Percentiles rank a stretch among this genome's conserved stretches.
Evolutionary conservation across 257 asterid species (phyloP).

Genomic region (Primulina huaijiensis): DNA sequence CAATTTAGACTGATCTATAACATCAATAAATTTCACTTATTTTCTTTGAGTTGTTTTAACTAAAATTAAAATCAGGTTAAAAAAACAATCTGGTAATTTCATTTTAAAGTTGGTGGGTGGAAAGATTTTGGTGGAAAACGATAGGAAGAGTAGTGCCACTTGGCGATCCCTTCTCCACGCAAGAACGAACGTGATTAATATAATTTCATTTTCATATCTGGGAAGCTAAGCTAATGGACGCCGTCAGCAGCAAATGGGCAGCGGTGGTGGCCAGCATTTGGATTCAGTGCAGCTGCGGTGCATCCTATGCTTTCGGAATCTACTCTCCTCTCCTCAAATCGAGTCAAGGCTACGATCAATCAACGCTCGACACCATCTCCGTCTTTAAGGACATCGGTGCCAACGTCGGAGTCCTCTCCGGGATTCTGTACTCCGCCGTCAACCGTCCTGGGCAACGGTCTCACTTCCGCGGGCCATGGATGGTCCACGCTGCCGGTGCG

Average conservation of each 20-base stretch:
- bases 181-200: too few relatives aligned
- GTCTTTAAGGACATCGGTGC: constrained; percentile 97
- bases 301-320: constrained; percentile 90
- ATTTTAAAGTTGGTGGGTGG: too few relatives aligned
- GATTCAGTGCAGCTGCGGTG: constrained; percentile 94
- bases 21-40: too few relatives aligned
- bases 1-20: too few relatives aligned
- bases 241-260: constrained; percentile 47
- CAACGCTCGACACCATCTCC: constrained; percentile 78
- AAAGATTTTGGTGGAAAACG: too few relatives aligned
- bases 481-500: constrained; percentile 69
- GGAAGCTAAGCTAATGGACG: constrained; percentile 29
- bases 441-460: constrained; percentile 22
- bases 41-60: too few relatives aligned
- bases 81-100: too few relatives aligned
- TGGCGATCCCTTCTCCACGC: too few relatives aligned
- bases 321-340: constrained; percentile 84
- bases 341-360: constrained; percentile 66
- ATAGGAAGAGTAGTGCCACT: too few relatives aligned
- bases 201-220: too few relatives aligned
- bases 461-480: constrained; percentile 61
- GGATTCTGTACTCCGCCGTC: constrained; percentile 63
- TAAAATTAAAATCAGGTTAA: too few relatives aligned
- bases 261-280: constrained; percentile 84
- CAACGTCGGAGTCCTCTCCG: constrained; percentile 90